Evolutionary conservation across 805 yeast genomes (phyloP).

Genomic region (Lipomyces chichibuensis): DNA sequence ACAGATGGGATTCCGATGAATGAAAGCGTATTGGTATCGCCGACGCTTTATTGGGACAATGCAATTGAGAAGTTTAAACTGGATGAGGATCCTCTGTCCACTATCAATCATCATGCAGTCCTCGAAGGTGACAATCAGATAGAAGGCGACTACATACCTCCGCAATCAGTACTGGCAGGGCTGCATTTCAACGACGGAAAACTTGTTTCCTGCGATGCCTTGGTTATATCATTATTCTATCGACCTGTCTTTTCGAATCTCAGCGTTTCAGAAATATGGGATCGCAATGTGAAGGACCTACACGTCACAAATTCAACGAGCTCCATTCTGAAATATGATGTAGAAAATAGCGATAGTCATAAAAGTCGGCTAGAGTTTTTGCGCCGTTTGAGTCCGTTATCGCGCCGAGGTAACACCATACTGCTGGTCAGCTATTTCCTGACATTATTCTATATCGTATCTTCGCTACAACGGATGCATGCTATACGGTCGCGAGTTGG

Average conservation of each 20-base stretch:
- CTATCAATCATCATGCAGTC: slow-evolving; percentile 42
- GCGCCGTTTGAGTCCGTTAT: slow-evolving; percentile 36
- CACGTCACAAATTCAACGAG: not conserved
- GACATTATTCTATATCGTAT: slow-evolving; percentile 39
- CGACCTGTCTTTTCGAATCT: not conserved
- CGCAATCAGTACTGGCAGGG: slow-evolving; percentile 10
- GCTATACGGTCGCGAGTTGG: slow-evolving; percentile 52
- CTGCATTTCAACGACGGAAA: slow-evolving; percentile 1
- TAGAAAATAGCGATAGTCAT: not conserved
- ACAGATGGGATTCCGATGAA: slow-evolving; percentile 41
- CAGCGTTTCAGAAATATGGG: slow-evolving; percentile 8
- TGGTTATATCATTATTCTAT: slow-evolving; percentile 10
- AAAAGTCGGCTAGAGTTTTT: not conserved
- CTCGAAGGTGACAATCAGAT: not conserved
- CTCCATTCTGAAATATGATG: not conserved
- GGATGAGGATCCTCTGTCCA: slow-evolving; percentile 48
- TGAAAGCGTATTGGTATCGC: slow-evolving; percentile 40
- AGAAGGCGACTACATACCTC: not conserved
- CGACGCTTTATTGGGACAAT: slow-evolving; percentile 52
- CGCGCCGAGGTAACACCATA: slow-evolving; percentile 38
- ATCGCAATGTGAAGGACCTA: slow-evolving; percentile 4
- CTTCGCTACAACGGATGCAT: slow-evolving; percentile 48
- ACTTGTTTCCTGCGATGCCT: slow-evolving; percentile 13
- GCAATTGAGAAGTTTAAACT: slow-evolving; percentile 38
- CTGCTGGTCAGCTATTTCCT: slow-evolving; percentile 40